Percentiles rank a stretch among this genome's conserved stretches.
phyloP scores from a whole-genome alignment of 805 yeast species.

The Nakazawaea holstii region DNA sequence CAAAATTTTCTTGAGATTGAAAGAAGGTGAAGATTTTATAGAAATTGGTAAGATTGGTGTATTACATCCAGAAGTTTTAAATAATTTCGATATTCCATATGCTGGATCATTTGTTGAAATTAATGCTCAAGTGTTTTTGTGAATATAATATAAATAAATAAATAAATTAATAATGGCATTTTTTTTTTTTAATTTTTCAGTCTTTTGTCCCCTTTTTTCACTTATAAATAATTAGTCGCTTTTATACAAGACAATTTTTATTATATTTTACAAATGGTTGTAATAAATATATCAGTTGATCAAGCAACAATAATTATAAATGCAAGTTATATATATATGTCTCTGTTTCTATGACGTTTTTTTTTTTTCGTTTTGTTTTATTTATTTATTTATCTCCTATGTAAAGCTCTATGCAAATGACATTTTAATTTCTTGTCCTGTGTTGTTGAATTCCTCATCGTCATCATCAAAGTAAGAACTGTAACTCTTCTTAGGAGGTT shows the following conservation, averaged over 20 bases:
- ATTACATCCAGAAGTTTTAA: constrained; percentile 90
- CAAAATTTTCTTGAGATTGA: constrained; percentile 66
- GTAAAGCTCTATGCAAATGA: constrained; percentile 19
- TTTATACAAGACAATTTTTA: too few relatives aligned
- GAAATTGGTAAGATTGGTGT: constrained; percentile 87
- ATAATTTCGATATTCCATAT: constrained; percentile 81
- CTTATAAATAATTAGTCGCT: too few relatives aligned
- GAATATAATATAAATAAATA: constrained; percentile 12
- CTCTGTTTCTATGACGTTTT: not conserved
- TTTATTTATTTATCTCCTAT: not conserved
- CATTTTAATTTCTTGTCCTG: constrained; percentile 22
- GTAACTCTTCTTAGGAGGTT: not conserved
- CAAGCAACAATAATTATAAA: too few relatives aligned
- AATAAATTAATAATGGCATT: not conserved
- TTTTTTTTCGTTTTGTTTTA: too few relatives aligned
- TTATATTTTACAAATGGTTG: too few relatives aligned
- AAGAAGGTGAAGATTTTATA: constrained; percentile 49
- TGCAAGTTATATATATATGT: too few relatives aligned
- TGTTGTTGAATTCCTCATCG: constrained; percentile 19
- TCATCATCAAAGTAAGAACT: constrained; percentile 20
- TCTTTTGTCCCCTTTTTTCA: not conserved
- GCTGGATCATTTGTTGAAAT: constrained; percentile 92
- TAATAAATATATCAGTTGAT: too few relatives aligned
- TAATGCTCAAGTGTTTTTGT: constrained; percentile 82
- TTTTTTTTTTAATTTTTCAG: not conserved